These are phyloP conservation scores for Paspalum notatum DNA, from an alignment of 176 grass and related monocot species.

Conservation along the genomic window DNA sequence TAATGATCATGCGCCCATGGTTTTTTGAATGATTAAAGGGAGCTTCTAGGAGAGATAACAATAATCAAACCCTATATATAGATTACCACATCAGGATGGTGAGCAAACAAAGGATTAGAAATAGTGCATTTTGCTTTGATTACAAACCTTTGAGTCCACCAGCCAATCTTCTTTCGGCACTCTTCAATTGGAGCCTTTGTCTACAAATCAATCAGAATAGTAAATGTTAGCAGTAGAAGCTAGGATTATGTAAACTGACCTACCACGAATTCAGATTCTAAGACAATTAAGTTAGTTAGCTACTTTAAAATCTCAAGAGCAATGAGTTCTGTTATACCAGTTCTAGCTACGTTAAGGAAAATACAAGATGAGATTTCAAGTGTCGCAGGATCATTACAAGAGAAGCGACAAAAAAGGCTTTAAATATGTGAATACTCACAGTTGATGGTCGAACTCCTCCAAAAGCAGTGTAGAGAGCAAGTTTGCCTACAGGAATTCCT, in stretches of 20 bases:
- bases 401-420: too few species aligned
- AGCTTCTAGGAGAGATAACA: too few species aligned
- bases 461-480: too few species aligned
- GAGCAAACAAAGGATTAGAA: constrained; percentile 25
- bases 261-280: constrained; percentile 3
- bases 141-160: constrained; percentile 78
- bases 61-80: too few species aligned
- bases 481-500: too few species aligned
- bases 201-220: constrained; percentile 53
- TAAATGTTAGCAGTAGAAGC: constrained; percentile 16
- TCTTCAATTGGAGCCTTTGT: constrained; percentile 85
- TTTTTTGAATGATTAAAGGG: too few species aligned
- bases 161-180: constrained; percentile 90
- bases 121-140: not conserved
- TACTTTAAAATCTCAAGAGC: constrained; percentile 66
- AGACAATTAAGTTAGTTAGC: constrained; percentile 49
- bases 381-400: too few species aligned
- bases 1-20: too few species aligned
- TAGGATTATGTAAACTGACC: constrained; percentile 8
- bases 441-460: too few species aligned
- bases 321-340: constrained; percentile 95
- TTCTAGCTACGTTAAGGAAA: constrained; percentile 52
- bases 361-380: too few species aligned
- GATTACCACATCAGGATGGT: too few species aligned
- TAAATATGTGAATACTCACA: too few species aligned